phyloP scores from a whole-genome alignment of 257 asterid genomes.

The Solanum medicagineum region DNA sequence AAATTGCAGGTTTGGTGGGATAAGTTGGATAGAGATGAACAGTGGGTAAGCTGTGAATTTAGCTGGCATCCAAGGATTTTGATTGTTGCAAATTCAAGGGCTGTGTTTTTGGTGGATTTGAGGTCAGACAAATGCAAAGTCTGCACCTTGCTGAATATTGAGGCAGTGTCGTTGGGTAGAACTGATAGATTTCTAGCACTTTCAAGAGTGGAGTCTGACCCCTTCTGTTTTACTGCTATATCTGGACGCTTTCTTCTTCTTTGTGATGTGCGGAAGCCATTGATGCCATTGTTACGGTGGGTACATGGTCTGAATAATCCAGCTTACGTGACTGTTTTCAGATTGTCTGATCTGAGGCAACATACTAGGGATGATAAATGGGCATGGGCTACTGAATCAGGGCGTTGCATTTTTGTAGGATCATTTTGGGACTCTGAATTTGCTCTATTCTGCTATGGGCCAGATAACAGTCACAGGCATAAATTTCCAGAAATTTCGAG shows the following conservation, averaged over 20 bases:
- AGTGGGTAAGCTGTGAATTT: slow-evolving; percentile 61
- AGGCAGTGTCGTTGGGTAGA: slow-evolving; percentile 20
- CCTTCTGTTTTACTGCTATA: slow-evolving; percentile 36
- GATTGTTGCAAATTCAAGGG: slow-evolving; percentile 38
- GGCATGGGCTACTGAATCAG: slow-evolving; percentile 54
- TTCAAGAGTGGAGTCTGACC: slow-evolving; percentile 38
- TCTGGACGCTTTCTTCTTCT: slow-evolving; percentile 42
- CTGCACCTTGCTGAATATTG: slow-evolving; percentile 44
- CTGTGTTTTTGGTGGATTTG: slow-evolving; percentile 55
- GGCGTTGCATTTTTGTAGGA: slow-evolving; percentile 67
- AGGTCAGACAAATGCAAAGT: slow-evolving; percentile 25
- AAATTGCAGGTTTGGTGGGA: slow-evolving; percentile 27
- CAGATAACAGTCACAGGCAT: slow-evolving; percentile 11
- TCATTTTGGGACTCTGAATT: slow-evolving; percentile 73
- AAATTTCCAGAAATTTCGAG: slow-evolving; percentile 24
- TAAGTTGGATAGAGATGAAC: slow-evolving; percentile 10
- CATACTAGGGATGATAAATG: slow-evolving; percentile 24
- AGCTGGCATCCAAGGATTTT: slow-evolving; percentile 66
- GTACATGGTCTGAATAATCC: slow-evolving; percentile 48
- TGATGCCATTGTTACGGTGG: slow-evolving; percentile 55
- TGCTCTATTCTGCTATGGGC: slow-evolving; percentile 58
- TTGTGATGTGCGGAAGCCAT: slow-evolving; percentile 54
- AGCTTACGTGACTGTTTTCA: slow-evolving; percentile 26
- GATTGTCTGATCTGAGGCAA: slow-evolving; percentile 53
- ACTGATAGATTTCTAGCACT: slow-evolving; percentile 49